phyloP scores from a whole-genome alignment of 805 yeast genomes.

The Lipomyces kockii region DNA sequence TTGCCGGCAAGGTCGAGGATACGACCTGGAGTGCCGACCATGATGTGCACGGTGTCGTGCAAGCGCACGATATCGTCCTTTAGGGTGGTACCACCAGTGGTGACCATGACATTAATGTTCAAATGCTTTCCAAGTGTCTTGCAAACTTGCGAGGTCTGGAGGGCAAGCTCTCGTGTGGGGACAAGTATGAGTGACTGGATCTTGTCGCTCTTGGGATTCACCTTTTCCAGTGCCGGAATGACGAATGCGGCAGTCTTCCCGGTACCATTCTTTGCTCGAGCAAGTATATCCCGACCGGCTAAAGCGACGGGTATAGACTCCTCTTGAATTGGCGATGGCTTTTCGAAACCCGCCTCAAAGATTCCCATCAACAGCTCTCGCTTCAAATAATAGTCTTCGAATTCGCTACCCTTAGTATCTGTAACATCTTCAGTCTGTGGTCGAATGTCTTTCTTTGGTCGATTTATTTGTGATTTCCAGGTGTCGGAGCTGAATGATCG shows the following conservation, averaged over 20 bases:
- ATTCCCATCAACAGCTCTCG: slow-evolving; percentile 97
- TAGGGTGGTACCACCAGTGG: slow-evolving; percentile 96
- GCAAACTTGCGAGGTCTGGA: slow-evolving; percentile 97
- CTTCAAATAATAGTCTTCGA: slow-evolving; percentile 89
- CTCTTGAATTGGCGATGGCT: slow-evolving; percentile 97
- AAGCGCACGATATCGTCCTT: slow-evolving; percentile 93
- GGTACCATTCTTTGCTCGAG: slow-evolving; percentile 98
- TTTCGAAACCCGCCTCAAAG: slow-evolving; percentile 97
- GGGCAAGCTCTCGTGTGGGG: slow-evolving; percentile 96
- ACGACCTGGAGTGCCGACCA: slow-evolving; percentile 98
- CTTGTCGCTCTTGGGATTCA: slow-evolving; percentile 79
- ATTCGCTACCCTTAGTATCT: slow-evolving; percentile 84
- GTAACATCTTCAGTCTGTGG: slow-evolving; percentile 92
- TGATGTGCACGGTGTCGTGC: slow-evolving; percentile 87
- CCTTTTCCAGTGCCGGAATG: slow-evolving; percentile 87
- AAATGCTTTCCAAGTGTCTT: slow-evolving; percentile 93
- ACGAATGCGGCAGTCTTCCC: slow-evolving; percentile 98
- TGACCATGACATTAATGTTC: slow-evolving; percentile 85
- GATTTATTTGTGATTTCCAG: slow-evolving; percentile 76
- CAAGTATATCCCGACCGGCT: slow-evolving; percentile 92
- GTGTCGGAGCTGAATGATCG: slow-evolving; percentile 36
- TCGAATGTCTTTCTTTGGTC: slow-evolving; percentile 86
- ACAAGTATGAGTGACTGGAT: slow-evolving; percentile 92
- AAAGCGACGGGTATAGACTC: slow-evolving; percentile 95
- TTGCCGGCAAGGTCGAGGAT: slow-evolving; percentile 91